Conservation (phyloP, 116 monocot species). For the Cymodocea nodosa region DNA sequence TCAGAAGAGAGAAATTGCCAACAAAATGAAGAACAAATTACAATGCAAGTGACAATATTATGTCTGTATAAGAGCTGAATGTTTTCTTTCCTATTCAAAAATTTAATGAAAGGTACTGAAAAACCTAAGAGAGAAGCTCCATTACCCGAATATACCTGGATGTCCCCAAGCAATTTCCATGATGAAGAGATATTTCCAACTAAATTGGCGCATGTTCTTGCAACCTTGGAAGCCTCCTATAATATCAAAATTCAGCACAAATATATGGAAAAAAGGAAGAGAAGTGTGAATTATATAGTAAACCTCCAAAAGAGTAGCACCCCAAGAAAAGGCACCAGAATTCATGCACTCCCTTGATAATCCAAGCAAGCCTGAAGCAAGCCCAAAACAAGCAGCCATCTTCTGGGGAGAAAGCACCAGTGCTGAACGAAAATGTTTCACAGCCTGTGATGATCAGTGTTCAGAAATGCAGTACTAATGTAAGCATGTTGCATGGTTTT, state of each 20-base stretch:
- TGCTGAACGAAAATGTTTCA: constrained; percentile 63
- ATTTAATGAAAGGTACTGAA: not conserved
- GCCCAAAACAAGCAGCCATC: constrained; percentile 75
- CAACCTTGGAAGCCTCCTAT: constrained; percentile 72
- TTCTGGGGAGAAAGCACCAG: constrained; percentile 51
- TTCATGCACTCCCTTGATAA: constrained; percentile 66
- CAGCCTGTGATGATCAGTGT: constrained; percentile 36
- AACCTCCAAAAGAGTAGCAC: constrained; percentile 68
- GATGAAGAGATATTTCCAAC: constrained; percentile 51
- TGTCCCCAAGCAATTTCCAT: constrained; percentile 94
- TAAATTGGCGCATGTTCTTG: constrained; percentile 33
- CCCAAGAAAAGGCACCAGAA: constrained; percentile 80
- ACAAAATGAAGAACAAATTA: too few species aligned
- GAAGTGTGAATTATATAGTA: not conserved
- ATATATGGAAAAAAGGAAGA: not conserved
- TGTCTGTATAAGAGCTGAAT: too few species aligned
- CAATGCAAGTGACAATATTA: too few species aligned
- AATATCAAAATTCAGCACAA: constrained; percentile 8
- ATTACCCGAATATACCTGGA: constrained; percentile 52
- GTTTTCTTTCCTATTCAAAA: too few species aligned
- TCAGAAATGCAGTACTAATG: not conserved
- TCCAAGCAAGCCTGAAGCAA: constrained; percentile 73
- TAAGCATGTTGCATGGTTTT: too few species aligned
- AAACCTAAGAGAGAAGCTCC: constrained; percentile 6
- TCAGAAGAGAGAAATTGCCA: too few species aligned